Evolutionary conservation across 2,329 filamentous ascomycete species (phyloP), one percentile per base, ranked within the genome.

Genomic region (Phialophora expanda): DNA sequence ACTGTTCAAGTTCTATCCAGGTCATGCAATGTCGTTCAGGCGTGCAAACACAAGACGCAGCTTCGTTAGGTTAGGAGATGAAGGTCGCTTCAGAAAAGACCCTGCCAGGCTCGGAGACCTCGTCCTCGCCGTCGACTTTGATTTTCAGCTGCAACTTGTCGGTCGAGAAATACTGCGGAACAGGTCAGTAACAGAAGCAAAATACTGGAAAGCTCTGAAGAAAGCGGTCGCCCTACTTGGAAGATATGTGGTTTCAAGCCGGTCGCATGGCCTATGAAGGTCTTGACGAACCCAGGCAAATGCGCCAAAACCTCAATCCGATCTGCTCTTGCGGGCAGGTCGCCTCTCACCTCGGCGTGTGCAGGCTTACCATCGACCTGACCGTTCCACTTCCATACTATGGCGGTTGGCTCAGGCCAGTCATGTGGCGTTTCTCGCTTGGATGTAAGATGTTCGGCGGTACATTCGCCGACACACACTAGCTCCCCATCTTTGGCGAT

Each of bases 211-310:
- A 6, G 38, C 38, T n/a, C 38, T 7, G 14, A 41, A 22, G 50
- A 26, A 57, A n/a, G 20, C n/a, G 20, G 55, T 14, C 1, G 11
- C 53, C 84, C 71, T 78, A 93, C 92, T 85, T 96, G 95, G 81
- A 97, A 99, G 74, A 99, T 98, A 78, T 97, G 99, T 4, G 95
- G 95, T 83, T 93, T 95, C 30, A 95, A 96, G 69, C 95, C 95
- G 3, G 90, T 92, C 12, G 94, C 92, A 70, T 87, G 89, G 51
- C 91, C 91, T 28, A 96, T 93, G 76, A 99, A 92, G 73, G 89
- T 89, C 86, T 99, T 99, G 78, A 99, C 89, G 74, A 99, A 96
- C 32, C 90, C 92, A 2, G 95, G 95, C 41, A 99, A 90, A 79
- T 99, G 93, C 26, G 91, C 92, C 92, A 99, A 96, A 74, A 99